phyloP scores from a whole-genome alignment of 2,329 filamentous ascomycete species.

The Cladophialophora immunda region DNA sequence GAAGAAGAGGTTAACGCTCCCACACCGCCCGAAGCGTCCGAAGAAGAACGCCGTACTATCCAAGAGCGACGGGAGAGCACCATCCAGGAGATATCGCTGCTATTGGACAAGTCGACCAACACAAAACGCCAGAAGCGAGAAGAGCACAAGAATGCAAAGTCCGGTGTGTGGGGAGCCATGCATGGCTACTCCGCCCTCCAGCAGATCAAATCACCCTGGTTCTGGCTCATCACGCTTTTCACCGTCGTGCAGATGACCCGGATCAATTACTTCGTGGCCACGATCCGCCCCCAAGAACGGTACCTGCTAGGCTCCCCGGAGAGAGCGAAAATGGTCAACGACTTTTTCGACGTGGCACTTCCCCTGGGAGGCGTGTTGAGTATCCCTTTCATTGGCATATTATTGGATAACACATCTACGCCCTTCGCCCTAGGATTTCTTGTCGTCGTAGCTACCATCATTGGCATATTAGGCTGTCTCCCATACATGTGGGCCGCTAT shows the following conservation, averaged over 20 bases:
- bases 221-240: slow-evolving; percentile 81
- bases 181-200: slow-evolving; percentile 74
- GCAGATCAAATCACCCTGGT: slow-evolving; percentile 85
- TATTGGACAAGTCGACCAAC: slow-evolving; percentile 72
- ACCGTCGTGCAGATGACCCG: slow-evolving; percentile 79
- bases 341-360: slow-evolving; percentile 85
- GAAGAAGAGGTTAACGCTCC: slow-evolving; percentile 58
- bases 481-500: slow-evolving; percentile 75
- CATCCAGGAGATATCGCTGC: slow-evolving; percentile 74
- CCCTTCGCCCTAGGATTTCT: slow-evolving; percentile 74
- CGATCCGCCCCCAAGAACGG: slow-evolving; percentile 81
- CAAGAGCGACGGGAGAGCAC: slow-evolving; percentile 66
- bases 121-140: slow-evolving; percentile 69
- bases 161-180: slow-evolving; percentile 86
- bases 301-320: slow-evolving; percentile 72
- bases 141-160: slow-evolving; percentile 71
- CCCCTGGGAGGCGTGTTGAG: slow-evolving; percentile 84
- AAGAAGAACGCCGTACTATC: slow-evolving; percentile 60
- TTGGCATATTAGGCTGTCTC: slow-evolving; percentile 79
- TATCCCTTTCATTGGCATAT: slow-evolving; percentile 82
- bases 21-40: slow-evolving; percentile 61
- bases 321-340: slow-evolving; percentile 75
- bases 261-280: slow-evolving; percentile 94
- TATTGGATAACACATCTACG: slow-evolving; percentile 81
- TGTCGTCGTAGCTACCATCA: slow-evolving; percentile 74